phyloP scores from a whole-genome alignment of 257 asterid genomes.

The Leptodermis oblonga region DNA sequence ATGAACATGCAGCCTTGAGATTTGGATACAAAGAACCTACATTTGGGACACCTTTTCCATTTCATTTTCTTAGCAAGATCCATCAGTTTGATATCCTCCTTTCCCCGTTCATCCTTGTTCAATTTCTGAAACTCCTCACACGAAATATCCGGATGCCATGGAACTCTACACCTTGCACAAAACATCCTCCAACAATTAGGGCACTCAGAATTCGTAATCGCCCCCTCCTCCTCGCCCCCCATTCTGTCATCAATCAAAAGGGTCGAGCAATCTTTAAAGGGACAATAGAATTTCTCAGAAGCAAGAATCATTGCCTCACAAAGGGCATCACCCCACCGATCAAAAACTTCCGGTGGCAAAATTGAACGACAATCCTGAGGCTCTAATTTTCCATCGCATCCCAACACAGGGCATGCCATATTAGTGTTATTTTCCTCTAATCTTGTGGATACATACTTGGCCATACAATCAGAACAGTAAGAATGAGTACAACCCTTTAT shows the following conservation, averaged over 20 bases:
- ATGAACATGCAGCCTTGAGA: constrained; percentile 17
- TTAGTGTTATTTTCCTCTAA: constrained; percentile 35
- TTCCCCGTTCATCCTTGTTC: constrained; percentile 21
- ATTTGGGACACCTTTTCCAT: constrained; percentile 31
- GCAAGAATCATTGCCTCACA: constrained; percentile 53
- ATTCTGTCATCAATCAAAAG: constrained; percentile 36
- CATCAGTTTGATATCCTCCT: constrained; percentile 22
- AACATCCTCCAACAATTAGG: constrained; percentile 54
- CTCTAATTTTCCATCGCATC: constrained; percentile 51
- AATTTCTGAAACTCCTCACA: constrained; percentile 46
- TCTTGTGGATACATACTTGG: constrained; percentile 46
- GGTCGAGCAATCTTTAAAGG: constrained; percentile 59
- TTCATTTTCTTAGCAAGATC: constrained; percentile 18
- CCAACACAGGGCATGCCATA: constrained; percentile 48
- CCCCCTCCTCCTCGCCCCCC: constrained; percentile 5
- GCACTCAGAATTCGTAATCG: constrained; percentile 37
- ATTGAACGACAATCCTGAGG: constrained; percentile 52
- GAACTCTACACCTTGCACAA: constrained; percentile 51
- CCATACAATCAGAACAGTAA: constrained; percentile 45
- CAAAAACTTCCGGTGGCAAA: constrained; percentile 56
- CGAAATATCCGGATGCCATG: constrained; percentile 47
- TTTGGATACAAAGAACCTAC: constrained; percentile 22
- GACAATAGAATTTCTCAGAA: constrained; percentile 54
- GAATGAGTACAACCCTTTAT: constrained; percentile 44
- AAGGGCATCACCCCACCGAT: constrained; percentile 66